Evolutionary conservation across 2,329 filamentous ascomycete species (phyloP).

Genomic region (Colletotrichum ledebouriae): DNA sequence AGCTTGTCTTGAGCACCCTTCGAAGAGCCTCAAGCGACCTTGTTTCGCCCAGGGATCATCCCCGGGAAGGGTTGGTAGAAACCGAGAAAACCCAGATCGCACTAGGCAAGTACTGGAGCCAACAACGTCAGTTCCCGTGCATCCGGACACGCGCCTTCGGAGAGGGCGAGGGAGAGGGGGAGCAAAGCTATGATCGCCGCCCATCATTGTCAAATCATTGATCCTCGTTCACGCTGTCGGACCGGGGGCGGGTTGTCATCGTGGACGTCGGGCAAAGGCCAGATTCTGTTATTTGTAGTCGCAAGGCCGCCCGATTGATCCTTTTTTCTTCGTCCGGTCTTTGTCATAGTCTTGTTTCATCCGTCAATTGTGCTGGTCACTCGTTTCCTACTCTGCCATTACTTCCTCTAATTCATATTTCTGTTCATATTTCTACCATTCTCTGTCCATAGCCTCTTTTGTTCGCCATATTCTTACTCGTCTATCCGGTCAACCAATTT

Average conservation of each 20-base stretch:
- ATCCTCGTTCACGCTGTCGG: not conserved
- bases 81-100: conserved; percentile 5
- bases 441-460: not conserved
- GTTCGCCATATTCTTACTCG: not conserved
- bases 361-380: conserved; percentile 39
- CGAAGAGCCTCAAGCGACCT: conserved; percentile 16
- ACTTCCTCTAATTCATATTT: conserved; percentile 12
- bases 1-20: conserved; percentile 15
- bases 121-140: conserved; percentile 23
- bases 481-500: not conserved
- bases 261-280: conserved; percentile 1
- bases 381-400: conserved; percentile 30
- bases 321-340: conserved; percentile 13
- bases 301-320: conserved; percentile 12
- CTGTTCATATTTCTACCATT: conserved; percentile 3
- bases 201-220: conserved; percentile 25
- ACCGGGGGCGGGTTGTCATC: not conserved
- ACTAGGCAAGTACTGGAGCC: not conserved
- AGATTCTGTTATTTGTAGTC: conserved; percentile 35
- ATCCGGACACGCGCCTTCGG: conserved; percentile 5
- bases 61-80: conserved; percentile 1
- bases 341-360: conserved; percentile 5
- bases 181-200: conserved; percentile 32
- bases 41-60: conserved; percentile 35
- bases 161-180: not conserved